Conservation (phyloP, 208 protist species). For the Trypanosoma conorhini region DNA sequence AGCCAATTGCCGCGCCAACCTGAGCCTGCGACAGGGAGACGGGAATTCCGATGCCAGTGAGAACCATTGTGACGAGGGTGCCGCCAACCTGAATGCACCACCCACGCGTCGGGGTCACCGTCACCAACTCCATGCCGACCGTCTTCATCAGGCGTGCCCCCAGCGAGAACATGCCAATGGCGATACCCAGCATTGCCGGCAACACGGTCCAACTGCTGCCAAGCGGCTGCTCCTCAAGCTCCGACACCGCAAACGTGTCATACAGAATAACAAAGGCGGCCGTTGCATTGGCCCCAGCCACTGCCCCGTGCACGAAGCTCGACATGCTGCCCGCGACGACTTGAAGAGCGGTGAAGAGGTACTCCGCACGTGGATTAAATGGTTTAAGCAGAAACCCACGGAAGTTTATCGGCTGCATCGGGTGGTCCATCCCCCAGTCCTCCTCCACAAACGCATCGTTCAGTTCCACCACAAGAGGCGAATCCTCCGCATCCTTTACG, state of each 20-base stretch:
- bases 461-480: neutral
- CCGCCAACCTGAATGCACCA: constrained; percentile 84
- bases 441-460: constrained; percentile 67
- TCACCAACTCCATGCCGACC: constrained; percentile 82
- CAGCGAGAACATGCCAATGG: constrained; percentile 80
- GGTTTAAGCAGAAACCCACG: constrained; percentile 71
- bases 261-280: constrained; percentile 82
- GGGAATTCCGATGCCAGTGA: constrained; percentile 80
- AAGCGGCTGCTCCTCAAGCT: constrained; percentile 48
- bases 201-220: constrained; percentile 68
- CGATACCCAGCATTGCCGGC: constrained; percentile 81
- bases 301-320: constrained; percentile 84
- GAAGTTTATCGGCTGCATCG: constrained; percentile 74
- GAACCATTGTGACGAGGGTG: constrained; percentile 80
- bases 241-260: constrained; percentile 69
- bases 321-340: constrained; percentile 86
- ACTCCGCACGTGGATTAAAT: constrained; percentile 86
- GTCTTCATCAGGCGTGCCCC: constrained; percentile 83
- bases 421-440: constrained; percentile 78
- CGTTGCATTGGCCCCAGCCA: constrained; percentile 83
- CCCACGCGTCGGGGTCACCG: constrained; percentile 76
- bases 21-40: constrained; percentile 83
- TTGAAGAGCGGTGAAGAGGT: constrained; percentile 83
- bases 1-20: constrained; percentile 77
- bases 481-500: neutral